phyloP scores from a whole-genome alignment of 2,329 filamentous ascomycete species.

The Bipolaris gigantea region DNA sequence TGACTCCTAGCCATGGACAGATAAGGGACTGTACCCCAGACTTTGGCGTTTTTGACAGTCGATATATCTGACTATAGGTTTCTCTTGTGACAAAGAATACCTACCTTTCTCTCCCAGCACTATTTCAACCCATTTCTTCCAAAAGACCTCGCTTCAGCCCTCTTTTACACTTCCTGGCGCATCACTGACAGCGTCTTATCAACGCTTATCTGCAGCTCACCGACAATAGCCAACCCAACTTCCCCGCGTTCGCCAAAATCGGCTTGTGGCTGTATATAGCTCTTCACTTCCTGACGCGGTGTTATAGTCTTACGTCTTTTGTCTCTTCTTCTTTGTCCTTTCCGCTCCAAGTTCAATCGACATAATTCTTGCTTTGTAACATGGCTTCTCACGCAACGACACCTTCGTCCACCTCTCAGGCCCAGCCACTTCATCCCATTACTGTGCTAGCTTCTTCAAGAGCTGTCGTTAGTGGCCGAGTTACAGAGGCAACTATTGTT shows the following conservation, averaged over 20 bases:
- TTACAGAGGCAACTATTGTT: conserved; percentile 81
- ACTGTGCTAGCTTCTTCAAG: conserved; percentile 82
- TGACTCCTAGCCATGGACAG: conserved; percentile 26
- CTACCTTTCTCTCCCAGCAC: conserved; percentile 1
- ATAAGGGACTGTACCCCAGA: conserved; percentile 44
- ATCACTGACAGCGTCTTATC: conserved; percentile 34
- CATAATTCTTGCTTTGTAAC: conserved; percentile 7
- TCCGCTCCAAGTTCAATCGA: conserved; percentile 5
- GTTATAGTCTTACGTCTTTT: conserved; percentile 5
- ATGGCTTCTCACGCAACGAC: conserved; percentile 46
- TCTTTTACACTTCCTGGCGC: conserved; percentile 15
- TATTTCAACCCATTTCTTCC: background rate
- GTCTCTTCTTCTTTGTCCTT: conserved; percentile 9
- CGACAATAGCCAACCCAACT: conserved; percentile 18
- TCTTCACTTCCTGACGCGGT: conserved; percentile 16
- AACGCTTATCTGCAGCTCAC: conserved; percentile 38
- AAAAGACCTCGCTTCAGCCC: conserved; percentile 1
- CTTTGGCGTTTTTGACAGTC: conserved; percentile 28
- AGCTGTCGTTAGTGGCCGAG: conserved; percentile 73
- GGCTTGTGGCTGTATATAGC: conserved; percentile 24
- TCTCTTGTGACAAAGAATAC: conserved; percentile 6
- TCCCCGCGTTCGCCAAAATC: conserved; percentile 30
- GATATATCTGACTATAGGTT: conserved; percentile 3
- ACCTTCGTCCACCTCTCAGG: conserved; percentile 33
- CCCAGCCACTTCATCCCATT: conserved; percentile 51